Evolutionary conservation across 1,284 basidiomycete genomes (phyloP).

Genomic region (Phenoliferia sp.): DNA sequence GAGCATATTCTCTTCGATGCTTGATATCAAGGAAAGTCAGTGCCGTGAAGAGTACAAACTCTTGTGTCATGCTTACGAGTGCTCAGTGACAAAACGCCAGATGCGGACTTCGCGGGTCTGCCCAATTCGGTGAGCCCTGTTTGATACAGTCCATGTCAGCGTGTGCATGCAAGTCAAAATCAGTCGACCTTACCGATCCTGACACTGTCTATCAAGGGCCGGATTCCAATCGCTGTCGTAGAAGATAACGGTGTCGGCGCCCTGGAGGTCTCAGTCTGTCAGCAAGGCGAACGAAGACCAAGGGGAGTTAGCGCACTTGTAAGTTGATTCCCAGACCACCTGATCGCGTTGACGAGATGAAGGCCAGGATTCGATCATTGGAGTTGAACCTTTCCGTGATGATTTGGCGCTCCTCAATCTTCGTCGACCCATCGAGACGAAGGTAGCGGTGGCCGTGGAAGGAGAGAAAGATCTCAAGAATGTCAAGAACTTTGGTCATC

Average conservation of each 20-base stretch:
- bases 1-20: constrained; percentile 94
- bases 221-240: constrained; percentile 98
- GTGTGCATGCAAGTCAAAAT: background rate
- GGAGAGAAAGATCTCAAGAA: constrained; percentile 88
- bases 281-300: background rate
- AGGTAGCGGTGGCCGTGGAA: constrained; percentile 91
- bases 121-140: constrained; percentile 84
- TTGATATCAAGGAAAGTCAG: constrained; percentile 40
- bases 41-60: background rate
- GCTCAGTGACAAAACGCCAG: constrained; percentile 86
- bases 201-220: constrained; percentile 94
- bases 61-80: constrained; percentile 39
- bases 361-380: constrained; percentile 82
- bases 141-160: background rate
- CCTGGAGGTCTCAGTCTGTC: constrained; percentile 60
- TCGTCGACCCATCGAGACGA: constrained; percentile 87
- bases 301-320: constrained; percentile 6
- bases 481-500: constrained; percentile 92
- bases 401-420: constrained; percentile 91
- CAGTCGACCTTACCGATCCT: constrained; percentile 66
- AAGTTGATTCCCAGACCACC: constrained; percentile 92
- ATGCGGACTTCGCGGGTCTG: constrained; percentile 97
- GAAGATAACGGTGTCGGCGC: constrained; percentile 94
- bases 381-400: constrained; percentile 96
- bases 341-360: constrained; percentile 87